Evolutionary conservation across 2,329 filamentous ascomycete genomes (phyloP).

Genomic region (Aspergillus nomiae): DNA sequence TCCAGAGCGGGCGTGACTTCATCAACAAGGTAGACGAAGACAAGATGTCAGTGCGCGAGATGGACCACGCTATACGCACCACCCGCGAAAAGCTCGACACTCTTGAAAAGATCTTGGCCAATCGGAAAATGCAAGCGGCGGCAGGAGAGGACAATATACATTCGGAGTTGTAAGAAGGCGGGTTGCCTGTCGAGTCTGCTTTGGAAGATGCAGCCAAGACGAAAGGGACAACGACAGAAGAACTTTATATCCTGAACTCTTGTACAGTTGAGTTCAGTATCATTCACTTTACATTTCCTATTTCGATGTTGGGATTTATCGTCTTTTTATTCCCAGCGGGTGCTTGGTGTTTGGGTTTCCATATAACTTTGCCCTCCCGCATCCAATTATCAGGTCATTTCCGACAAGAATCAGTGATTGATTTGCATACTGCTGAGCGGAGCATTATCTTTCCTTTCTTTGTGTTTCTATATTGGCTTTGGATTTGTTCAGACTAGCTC

Average conservation of each 20-base stretch:
- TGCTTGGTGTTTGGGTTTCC: neutral
- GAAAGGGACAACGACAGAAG: neutral
- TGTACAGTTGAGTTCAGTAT: slow-evolving; percentile 13
- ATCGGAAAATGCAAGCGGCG: slow-evolving; percentile 48
- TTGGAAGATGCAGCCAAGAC: neutral
- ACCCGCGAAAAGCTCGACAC: slow-evolving; percentile 82
- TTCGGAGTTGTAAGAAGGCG: slow-evolving; percentile 25
- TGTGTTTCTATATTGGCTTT: slow-evolving; percentile 4
- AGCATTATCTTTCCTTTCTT: slow-evolving; percentile 3
- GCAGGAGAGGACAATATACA: slow-evolving; percentile 19
- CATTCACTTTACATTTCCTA: slow-evolving; percentile 9
- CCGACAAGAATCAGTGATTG: neutral
- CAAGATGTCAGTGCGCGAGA: slow-evolving; percentile 71
- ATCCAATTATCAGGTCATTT: neutral
- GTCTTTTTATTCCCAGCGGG: neutral
- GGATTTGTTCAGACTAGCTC: neutral
- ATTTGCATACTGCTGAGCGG: slow-evolving; percentile 8
- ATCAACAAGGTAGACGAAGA: slow-evolving; percentile 63
- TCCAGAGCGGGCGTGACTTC: slow-evolving; percentile 48
- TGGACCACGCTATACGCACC: slow-evolving; percentile 77
- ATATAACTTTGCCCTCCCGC: neutral
- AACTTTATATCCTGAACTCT: neutral
- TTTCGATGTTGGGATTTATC: neutral
- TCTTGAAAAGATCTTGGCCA: slow-evolving; percentile 72
- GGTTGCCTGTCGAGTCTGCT: neutral